A percentile compares a stretch with the other conserved stretches of the same genome.
Evolutionary conservation across 2,329 filamentous ascomycete species (phyloP).

Genomic region (Colletotrichum tropicale): DNA sequence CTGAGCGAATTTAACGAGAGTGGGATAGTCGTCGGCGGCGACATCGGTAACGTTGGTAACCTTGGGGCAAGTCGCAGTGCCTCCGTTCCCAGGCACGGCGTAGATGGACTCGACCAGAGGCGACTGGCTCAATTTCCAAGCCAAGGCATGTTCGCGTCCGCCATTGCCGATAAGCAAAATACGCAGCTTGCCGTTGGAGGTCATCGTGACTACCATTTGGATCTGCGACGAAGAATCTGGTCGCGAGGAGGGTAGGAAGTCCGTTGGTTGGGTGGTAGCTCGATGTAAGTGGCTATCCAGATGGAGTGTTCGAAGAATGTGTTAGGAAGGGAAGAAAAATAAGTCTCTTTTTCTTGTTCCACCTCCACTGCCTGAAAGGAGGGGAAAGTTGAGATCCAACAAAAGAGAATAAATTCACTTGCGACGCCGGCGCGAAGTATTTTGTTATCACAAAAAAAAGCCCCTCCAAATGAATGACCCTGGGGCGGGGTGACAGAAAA

Average conservation of each 20-base stretch:
- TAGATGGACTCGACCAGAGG: constrained; percentile 64
- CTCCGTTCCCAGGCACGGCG: constrained; percentile 68
- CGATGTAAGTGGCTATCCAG: neutral
- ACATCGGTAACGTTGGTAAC: constrained; percentile 59
- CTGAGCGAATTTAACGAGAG: constrained; percentile 65
- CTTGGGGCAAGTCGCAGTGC: constrained; percentile 60
- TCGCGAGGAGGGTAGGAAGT: neutral
- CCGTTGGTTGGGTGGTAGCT: neutral
- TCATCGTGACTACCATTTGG: neutral
- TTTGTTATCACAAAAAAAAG: neutral
- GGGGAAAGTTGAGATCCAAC: neutral
- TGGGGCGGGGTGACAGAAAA: constrained; percentile 4
- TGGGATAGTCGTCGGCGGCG: constrained; percentile 62
- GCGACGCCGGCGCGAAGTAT: constrained; percentile 2
- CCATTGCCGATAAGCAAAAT: constrained; percentile 76
- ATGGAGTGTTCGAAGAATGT: neutral
- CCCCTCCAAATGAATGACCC: constrained; percentile 7
- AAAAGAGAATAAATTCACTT: neutral
- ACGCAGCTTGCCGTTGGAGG: constrained; percentile 5
- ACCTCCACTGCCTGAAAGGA: neutral
- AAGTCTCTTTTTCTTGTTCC: neutral
- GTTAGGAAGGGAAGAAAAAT: neutral
- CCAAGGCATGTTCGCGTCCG: constrained; percentile 76
- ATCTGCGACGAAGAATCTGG: neutral
- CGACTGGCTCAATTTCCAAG: constrained; percentile 75